These are phyloP conservation scores for Claviceps arundinis DNA, from an alignment of 2,329 filamentous ascomycete genomes.

Conservation along the genomic window DNA sequence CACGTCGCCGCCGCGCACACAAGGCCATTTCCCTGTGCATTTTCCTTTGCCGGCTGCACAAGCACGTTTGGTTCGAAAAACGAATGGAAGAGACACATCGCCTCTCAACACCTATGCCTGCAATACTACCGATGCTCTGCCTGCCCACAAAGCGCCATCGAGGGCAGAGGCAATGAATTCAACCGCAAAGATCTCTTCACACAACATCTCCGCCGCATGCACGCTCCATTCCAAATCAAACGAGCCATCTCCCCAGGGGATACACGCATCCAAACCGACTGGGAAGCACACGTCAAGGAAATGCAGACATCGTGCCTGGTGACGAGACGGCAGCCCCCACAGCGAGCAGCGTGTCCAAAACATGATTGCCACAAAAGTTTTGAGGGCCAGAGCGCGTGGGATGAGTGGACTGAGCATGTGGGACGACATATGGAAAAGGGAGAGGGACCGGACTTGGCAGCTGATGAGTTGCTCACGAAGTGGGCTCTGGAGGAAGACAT, in stretches of 20 bases:
- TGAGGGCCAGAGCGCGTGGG: constrained; percentile 63
- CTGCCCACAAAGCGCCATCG: constrained; percentile 39
- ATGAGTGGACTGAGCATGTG: constrained; percentile 85
- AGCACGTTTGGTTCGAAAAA: constrained; percentile 88
- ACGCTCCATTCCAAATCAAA: constrained; percentile 56
- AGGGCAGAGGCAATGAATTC: constrained; percentile 56
- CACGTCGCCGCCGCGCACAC: constrained; percentile 57
- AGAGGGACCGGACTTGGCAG: constrained; percentile 42
- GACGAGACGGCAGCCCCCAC: constrained; percentile 54
- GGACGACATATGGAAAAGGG: constrained; percentile 77
- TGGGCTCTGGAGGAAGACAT: constrained; percentile 53
- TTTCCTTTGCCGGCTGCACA: constrained; percentile 68
- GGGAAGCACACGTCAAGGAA: constrained; percentile 52
- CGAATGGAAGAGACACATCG: constrained; percentile 93
- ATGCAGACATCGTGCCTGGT: constrained; percentile 66
- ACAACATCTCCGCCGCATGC: constrained; percentile 90
- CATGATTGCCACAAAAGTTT: constrained; percentile 60
- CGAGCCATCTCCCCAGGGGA: constrained; percentile 44
- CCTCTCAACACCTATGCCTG: constrained; percentile 71
- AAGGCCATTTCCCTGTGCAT: constrained; percentile 71
- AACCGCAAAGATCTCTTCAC: constrained; percentile 95
- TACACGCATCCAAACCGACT: constrained; percentile 45
- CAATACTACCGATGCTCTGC: constrained; percentile 52
- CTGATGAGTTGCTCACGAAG: constrained; percentile 42
- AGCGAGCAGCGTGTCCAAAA: constrained; percentile 56